Base-by-base conservation (phyloP, 441 rosid genomes). In the Jatropha multifida region DNA sequence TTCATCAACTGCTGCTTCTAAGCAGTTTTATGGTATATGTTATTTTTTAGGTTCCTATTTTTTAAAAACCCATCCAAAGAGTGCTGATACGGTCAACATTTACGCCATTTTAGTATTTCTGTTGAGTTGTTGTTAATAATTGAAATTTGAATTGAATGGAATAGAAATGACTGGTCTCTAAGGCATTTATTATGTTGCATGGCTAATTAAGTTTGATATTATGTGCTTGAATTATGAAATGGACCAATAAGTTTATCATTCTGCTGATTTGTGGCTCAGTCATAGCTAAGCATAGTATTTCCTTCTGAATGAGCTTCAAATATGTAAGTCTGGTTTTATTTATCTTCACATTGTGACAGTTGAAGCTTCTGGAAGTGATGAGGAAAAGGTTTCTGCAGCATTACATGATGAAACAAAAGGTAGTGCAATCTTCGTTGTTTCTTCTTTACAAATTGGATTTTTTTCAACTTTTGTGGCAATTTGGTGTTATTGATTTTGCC, bases 401-500 rank as follows among this genome's bases (percentile, higher is more conserved):
- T 69, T 75, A 71, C 68, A 80, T 58, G 87, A 86, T 51, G 91
- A 79, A 38, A 78, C 83, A 1, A 89, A 86, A 89, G 94, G 94
- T 89, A 61, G 59, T 66, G 26, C 18, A 17, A 5, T 3, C 49
- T 46, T 10, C 37, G 67, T 14, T 59, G 10, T 65, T 68, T 20
- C 4, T 38, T 64, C 15, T 65, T 48, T 42, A 42, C n/a, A 4
- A 62, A 46, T 51, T 77, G 6, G 10, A 23, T 52, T 60, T 49
- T 76, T 74, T 71, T 4, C 4, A 32, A 14, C 15, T 69, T 11
- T 15, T 59, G 38, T 23, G n/a, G 15, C 40, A 44, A 7, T 55
- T 55, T 52, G 8, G 12, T 26, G 44, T 27, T 66, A 4, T 42
- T 42, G 65, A 26, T 56, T 70, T 59, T 59, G 1, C 56, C 32